Conservation (phyloP, 345 rosid species). For the Corchorus capsularis region DNA sequence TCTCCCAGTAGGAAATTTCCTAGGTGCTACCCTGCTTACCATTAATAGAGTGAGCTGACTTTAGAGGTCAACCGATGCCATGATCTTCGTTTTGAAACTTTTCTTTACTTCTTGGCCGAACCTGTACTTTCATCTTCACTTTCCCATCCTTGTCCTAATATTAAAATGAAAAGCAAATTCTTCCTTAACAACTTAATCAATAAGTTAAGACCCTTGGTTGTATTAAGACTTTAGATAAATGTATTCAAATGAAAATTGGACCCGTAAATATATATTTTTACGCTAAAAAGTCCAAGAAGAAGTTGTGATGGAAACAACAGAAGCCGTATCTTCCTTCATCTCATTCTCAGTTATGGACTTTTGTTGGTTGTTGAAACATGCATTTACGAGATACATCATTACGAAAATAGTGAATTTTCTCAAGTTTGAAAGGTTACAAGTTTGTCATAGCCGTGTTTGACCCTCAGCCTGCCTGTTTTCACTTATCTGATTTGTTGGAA, state of each 20-base stretch:
- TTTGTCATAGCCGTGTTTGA: constrained; percentile 25
- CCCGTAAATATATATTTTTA: neutral
- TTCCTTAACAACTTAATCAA: neutral
- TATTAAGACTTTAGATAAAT: neutral
- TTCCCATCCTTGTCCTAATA: neutral
- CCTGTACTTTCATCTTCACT: neutral
- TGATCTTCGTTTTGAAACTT: neutral
- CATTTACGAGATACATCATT: no score
- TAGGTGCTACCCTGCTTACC: constrained; percentile 1
- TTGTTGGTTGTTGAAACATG: no score
- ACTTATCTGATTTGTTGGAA: neutral
- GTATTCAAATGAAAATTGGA: neutral
- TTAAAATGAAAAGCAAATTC: constrained; percentile 20
- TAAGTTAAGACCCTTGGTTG: neutral
- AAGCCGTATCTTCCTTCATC: no score
- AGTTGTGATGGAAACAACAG: no score
- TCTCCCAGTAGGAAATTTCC: neutral
- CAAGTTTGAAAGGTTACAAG: neutral
- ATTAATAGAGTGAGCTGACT: neutral
- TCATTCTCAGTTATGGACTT: no score
- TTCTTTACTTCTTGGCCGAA: neutral
- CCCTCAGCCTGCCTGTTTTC: neutral
- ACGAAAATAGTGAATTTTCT: no score
- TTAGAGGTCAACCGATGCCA: neutral
- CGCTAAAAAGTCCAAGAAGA: no score